Percentiles rank a stretch among this genome's conserved stretches.
These are phyloP conservation scores for Gymnopilus junonius DNA, from an alignment of 768 basidiomycete species.

Conservation along the genomic window DNA sequence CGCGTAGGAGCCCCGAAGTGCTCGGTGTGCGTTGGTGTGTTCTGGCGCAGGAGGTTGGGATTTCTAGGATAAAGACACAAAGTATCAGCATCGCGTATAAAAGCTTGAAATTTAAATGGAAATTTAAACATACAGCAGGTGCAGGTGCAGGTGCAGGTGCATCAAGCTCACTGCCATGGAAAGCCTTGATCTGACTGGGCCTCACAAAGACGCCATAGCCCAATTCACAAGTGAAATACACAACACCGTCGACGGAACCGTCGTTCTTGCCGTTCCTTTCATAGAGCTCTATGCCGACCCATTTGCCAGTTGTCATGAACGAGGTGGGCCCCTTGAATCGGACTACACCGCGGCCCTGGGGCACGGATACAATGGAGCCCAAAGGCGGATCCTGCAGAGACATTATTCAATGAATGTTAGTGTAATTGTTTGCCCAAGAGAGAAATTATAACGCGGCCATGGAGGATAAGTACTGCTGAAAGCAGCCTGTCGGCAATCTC, in stretches of 20 bases:
- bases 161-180: conserved; percentile 52
- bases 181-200: conserved; percentile 77
- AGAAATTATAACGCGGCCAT: neutral
- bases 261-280: conserved; percentile 94
- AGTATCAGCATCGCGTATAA: neutral
- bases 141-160: conserved; percentile 21
- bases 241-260: conserved; percentile 77
- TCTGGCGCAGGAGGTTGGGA: conserved; percentile 23
- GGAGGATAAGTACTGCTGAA: too few relatives aligned
- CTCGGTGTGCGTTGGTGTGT: conserved; percentile 68
- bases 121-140: too few relatives aligned
- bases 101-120: neutral
- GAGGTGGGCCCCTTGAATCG: conserved; percentile 84
- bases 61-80: conserved; percentile 16
- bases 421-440: neutral
- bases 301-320: conserved; percentile 83
- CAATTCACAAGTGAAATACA: conserved; percentile 82
- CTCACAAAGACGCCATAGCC: conserved; percentile 89
- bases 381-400: conserved; percentile 39
- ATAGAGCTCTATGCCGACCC: conserved; percentile 93
- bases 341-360: conserved; percentile 83
- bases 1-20: conserved; percentile 41
- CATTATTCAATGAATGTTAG: conserved; percentile 9
- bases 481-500: too few relatives aligned
- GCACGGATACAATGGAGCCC: conserved; percentile 79